Evolutionary conservation across 305 asterid species (phyloP), one percentile per base, ranked within the genome.

Genomic region (Fraxinus baroniana): DNA sequence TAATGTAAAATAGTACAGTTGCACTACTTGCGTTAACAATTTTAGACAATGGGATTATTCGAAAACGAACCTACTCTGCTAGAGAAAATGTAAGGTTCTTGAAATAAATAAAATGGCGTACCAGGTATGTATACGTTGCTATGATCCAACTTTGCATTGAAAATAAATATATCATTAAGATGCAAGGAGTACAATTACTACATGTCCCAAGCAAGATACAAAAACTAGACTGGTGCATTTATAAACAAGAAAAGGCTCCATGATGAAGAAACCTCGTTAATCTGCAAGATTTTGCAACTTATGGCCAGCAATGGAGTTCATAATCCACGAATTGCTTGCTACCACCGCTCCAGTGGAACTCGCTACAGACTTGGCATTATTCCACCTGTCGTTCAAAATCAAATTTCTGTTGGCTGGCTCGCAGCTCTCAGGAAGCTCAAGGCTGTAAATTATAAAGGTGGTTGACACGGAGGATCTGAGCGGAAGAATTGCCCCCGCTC

Each of bases 271-370:
- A 80, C 7, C 39, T 26, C 30, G 13, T 85, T 81, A 86, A 76
- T 85, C 81, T 73, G 80, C 80, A 39, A 87, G 76, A 33, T 60
- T 83, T 86, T 88, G 95, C 87, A 92, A 80, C 82, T 84, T 89
- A 83, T 87, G 84, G 72, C 97, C 99, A 76, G 99, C 93, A 84
- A 96, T 86, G 71, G 95, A 91, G 85, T 94, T 89, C 88, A 94
- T 83, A 72, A 96, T 87, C 99, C 99, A 96, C 24, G 91, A 79
- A 86, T 92, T 91, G 92, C 89, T 91, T 64, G 87, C 94, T 36
- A 89, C 95, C 32, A 80, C 52, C 1, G 94, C 91, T 78, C 95
- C 94, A 17, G 92, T 87, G 24, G 92, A 90, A 20, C 71, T 7
- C 57, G 97, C 98, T 64, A 96, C 83, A 81, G 90, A 87, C 84